Evolutionary conservation across 2,329 filamentous ascomycete species (phyloP), one percentile per base, ranked within the genome.

Genomic region (Alternaria ventricosa): DNA sequence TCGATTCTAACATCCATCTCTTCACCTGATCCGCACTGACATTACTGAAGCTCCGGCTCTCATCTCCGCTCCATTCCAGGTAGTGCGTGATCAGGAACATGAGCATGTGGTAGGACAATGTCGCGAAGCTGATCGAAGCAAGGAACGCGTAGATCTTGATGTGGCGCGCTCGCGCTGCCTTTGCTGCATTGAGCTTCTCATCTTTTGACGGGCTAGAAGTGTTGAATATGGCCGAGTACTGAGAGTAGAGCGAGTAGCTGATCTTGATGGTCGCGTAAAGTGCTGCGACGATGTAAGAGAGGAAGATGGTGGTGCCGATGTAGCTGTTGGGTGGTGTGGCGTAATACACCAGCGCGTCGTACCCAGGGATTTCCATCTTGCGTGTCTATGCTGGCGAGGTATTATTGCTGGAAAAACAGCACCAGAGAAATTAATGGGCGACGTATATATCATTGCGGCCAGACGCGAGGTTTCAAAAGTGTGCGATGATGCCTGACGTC

Each of bases 31-130:
- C 33, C 7, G 47, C 15, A 0, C 49, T 49, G 1, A 69, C 25
- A 30, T 61, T 49, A 6, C 55, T 49, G 4, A 57, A 23, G 10
- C 30, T 54, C 7, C 56, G 20, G 7, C 22, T 56, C 18, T 65
- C 55, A 4, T 49, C 50, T 5, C 63, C 57, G 20, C 47, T 70
- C 75, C 75, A 78, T 20, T 63, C 36, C 2, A 63, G 25, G n/a
- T 72, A 75, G 4, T 74, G 75, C 4, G 53, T 57, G 13, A 75
- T 61, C 4, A 79, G 65, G 51, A 79, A 79, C 36, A 65, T 69
- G 15, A 75, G 69, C 76, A 79, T 78, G 51, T 78, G 66, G 47
- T 71, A 77, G 0, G 74, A 75, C 1, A 78, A 57, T 2, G 68
- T 68, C 4, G 67, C 65, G 57, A 79, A 78, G 56, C 70, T 75